Percentiles rank a stretch among this genome's conserved stretches.
Evolutionary conservation across 2,329 filamentous ascomycete species (phyloP).

Genomic region (Ceratocystis cubensis): DNA sequence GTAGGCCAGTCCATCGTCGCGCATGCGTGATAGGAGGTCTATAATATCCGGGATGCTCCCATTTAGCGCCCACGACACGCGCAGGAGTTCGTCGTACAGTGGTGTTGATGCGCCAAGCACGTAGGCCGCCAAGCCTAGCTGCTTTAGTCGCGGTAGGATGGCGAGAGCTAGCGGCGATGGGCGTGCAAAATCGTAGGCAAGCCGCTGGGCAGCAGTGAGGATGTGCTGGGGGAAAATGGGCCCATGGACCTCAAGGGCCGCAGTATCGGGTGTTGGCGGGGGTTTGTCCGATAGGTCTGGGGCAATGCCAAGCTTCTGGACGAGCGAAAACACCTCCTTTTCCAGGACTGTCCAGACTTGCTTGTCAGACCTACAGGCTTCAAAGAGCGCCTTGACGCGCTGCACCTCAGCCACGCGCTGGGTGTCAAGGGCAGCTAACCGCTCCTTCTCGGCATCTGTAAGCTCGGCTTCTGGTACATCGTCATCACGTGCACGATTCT

Average conservation of each 20-base stretch:
- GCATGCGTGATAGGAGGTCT: conserved; percentile 52
- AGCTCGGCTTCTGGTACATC: neutral
- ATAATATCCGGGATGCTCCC: conserved; percentile 45
- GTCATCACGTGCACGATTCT: conserved; percentile 25
- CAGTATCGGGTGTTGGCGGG: neutral
- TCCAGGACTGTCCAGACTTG: conserved; percentile 57
- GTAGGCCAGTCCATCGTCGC: conserved; percentile 40
- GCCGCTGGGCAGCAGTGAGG: conserved; percentile 41
- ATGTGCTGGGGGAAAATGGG: conserved; percentile 53
- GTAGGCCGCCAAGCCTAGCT: conserved; percentile 55
- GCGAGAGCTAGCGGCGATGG: conserved; percentile 47
- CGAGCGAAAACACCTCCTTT: conserved; percentile 50
- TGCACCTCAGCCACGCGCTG: conserved; percentile 30
- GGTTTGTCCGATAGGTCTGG: no score
- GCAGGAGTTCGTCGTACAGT: conserved; percentile 56
- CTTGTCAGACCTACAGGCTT: conserved; percentile 44
- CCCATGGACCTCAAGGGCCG: conserved; percentile 43
- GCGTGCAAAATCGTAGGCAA: conserved; percentile 44
- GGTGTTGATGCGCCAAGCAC: conserved; percentile 57
- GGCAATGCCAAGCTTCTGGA: conserved; percentile 41
- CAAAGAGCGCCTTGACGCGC: conserved; percentile 44
- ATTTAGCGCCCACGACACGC: conserved; percentile 48
- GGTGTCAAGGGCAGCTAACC: neutral
- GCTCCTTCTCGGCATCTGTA: conserved; percentile 1
- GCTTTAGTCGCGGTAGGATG: conserved; percentile 54